Percentiles rank a stretch among this genome's conserved stretches.
phyloP scores from a whole-genome alignment of 2,329 filamentous ascomycete species.

The Nemania diffusa region DNA sequence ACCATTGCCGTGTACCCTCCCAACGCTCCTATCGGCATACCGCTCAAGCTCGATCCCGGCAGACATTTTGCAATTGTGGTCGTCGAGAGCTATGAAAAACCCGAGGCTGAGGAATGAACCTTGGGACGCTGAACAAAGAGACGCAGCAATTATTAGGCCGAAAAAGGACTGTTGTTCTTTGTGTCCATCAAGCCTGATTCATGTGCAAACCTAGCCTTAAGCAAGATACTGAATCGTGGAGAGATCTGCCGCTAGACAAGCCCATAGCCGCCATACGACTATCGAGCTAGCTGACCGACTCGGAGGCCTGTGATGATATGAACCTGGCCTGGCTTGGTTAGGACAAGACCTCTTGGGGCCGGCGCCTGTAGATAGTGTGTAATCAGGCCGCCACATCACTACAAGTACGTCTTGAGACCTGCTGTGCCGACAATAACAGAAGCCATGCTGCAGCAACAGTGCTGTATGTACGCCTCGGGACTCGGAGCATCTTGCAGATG shows the following conservation, averaged over 20 bases:
- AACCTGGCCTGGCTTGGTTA: slow-evolving; percentile 8
- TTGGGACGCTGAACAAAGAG: not conserved
- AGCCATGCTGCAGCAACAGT: slow-evolving; percentile 14
- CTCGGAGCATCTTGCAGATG: slow-evolving; percentile 30
- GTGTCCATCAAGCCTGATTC: slow-evolving; percentile 1
- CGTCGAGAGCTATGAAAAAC: not conserved
- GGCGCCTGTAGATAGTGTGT: slow-evolving; percentile 12
- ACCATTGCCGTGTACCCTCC: slow-evolving; percentile 6
- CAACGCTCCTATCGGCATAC: not conserved
- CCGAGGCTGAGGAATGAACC: not conserved
- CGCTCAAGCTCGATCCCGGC: slow-evolving; percentile 16
- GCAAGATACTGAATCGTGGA: slow-evolving; percentile 26
- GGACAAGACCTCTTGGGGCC: slow-evolving; percentile 1
- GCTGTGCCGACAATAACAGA: slow-evolving; percentile 17
- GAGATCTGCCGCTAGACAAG: slow-evolving; percentile 33
- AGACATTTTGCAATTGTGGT: slow-evolving; percentile 19
- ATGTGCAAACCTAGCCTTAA: slow-evolving; percentile 1
- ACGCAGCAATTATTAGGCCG: not conserved
- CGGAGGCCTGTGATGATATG: slow-evolving; percentile 10
- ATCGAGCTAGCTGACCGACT: slow-evolving; percentile 14
- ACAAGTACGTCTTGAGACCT: slow-evolving; percentile 11
- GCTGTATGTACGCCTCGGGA: slow-evolving; percentile 23
- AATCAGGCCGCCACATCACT: slow-evolving; percentile 16
- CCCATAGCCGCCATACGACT: slow-evolving; percentile 7
- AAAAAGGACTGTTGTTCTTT: not conserved